A percentile compares a stretch with the other conserved stretches of the same genome.
Conservation (phyloP, 257 asterid species). For the Coffea canephora region DNA sequence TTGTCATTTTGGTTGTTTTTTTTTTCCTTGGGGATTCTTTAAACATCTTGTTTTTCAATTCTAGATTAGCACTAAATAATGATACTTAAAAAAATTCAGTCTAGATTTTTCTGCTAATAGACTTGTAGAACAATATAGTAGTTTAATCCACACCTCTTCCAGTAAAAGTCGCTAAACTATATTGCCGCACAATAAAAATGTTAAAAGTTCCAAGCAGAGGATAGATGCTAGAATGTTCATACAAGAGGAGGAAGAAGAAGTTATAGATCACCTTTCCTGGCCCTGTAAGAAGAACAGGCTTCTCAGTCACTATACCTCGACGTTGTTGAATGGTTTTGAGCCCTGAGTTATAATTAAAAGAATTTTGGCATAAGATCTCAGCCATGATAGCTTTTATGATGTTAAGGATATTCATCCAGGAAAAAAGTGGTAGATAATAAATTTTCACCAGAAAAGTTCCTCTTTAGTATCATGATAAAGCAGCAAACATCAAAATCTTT, state of each 20-base stretch:
- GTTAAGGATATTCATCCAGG: background rate
- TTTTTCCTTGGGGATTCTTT: no score
- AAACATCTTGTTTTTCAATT: no score
- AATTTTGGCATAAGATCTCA: background rate
- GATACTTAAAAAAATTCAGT: no score
- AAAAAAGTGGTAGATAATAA: background rate
- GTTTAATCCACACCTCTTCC: no score
- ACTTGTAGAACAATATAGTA: no score
- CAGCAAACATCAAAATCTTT: background rate
- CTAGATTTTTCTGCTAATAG: no score
- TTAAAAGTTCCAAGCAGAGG: background rate
- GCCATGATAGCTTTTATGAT: background rate
- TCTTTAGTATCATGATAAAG: background rate
- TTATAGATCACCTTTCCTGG: constrained; percentile 74
- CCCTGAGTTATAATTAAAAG: constrained; percentile 37
- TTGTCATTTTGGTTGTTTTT: background rate
- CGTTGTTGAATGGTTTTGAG: constrained; percentile 78
- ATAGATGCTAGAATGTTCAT: background rate
- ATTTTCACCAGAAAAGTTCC: background rate
- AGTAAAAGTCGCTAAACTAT: background rate
- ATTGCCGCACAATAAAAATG: background rate
- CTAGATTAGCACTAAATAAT: no score
- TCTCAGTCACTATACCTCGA: constrained; percentile 63
- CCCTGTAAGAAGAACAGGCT: constrained; percentile 86
- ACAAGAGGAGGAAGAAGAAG: background rate